Percentiles rank a stretch among this genome's conserved stretches.
These are phyloP conservation scores for Pythium rishiriense DNA, from an alignment of 352 stramenopile species.

Conservation along the genomic window DNA sequence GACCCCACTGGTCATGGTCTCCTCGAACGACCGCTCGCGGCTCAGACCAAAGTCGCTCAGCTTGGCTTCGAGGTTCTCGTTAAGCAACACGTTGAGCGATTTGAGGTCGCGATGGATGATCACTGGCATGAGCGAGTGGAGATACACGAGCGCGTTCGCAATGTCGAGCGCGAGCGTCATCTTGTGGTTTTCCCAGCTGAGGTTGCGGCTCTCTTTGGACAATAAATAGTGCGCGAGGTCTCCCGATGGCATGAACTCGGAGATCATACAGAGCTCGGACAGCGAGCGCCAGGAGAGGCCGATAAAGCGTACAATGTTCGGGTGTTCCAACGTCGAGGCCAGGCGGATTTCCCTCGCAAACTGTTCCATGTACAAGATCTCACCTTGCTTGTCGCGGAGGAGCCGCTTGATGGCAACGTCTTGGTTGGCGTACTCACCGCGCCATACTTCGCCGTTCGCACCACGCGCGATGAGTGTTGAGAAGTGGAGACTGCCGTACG, in stretches of 20 bases:
- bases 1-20: slow-evolving; percentile 51
- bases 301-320: slow-evolving; percentile 21
- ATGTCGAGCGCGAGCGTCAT: slow-evolving; percentile 53
- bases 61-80: slow-evolving; percentile 55
- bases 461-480: slow-evolving; percentile 19
- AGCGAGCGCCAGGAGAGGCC: slow-evolving; percentile 19
- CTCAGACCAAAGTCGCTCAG: slow-evolving; percentile 85
- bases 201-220: slow-evolving; percentile 10
- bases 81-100: slow-evolving; percentile 29
- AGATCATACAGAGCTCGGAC: slow-evolving; percentile 21
- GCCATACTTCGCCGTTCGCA: slow-evolving; percentile 32
- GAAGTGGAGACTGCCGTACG: slow-evolving; percentile 25
- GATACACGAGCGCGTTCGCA: slow-evolving; percentile 67
- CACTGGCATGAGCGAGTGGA: slow-evolving; percentile 66
- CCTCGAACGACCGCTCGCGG: slow-evolving; percentile 22
- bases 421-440: slow-evolving; percentile 13
- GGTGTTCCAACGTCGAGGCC: slow-evolving; percentile 14
- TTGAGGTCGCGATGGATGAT: slow-evolving; percentile 79
- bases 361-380: slow-evolving; percentile 12
- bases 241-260: slow-evolving; percentile 16
- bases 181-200: slow-evolving; percentile 44
- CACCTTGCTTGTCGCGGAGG: slow-evolving; percentile 16
- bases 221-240: slow-evolving; percentile 24
- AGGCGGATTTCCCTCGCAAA: slow-evolving; percentile 21
- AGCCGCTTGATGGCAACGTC: slow-evolving; percentile 28